Evolutionary conservation across 352 stramenopile genomes (phyloP).

Genomic region (Globisporangium barbulae): DNA sequence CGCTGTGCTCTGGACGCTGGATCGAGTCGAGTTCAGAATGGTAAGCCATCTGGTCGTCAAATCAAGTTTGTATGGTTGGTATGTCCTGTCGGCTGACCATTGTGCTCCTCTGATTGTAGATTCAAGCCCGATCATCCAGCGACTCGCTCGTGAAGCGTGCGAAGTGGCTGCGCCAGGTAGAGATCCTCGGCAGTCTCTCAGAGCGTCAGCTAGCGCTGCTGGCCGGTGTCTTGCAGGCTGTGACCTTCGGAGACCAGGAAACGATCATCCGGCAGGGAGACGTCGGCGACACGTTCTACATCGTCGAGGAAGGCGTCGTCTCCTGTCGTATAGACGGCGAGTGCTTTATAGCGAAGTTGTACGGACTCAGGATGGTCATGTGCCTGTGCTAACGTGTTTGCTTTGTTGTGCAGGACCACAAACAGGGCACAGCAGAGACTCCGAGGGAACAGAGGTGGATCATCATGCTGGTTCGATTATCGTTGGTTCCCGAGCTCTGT

Average conservation of each 20-base stretch:
- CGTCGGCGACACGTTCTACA: slow-evolving; percentile 78
- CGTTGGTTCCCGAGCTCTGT: no score
- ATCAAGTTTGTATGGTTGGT: background rate
- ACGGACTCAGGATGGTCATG: background rate
- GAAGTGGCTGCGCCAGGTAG: slow-evolving; percentile 68
- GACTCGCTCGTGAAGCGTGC: slow-evolving; percentile 72
- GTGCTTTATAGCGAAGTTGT: background rate
- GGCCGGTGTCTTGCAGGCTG: slow-evolving; percentile 55
- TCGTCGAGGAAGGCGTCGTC: slow-evolving; percentile 68
- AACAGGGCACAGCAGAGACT: background rate
- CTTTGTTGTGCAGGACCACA: slow-evolving; percentile 7
- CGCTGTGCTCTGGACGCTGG: slow-evolving; percentile 86
- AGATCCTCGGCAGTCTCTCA: slow-evolving; percentile 66
- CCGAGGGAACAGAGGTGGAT: slow-evolving; percentile 8
- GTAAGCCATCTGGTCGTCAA: slow-evolving; percentile 11
- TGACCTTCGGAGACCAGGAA: slow-evolving; percentile 64
- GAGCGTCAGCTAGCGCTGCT: slow-evolving; percentile 64
- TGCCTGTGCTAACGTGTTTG: background rate
- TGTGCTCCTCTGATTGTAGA: slow-evolving; percentile 20
- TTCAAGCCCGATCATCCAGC: slow-evolving; percentile 71
- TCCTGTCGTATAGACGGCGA: slow-evolving; percentile 55
- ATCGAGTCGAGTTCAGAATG: slow-evolving; percentile 86
- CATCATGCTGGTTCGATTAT: background rate
- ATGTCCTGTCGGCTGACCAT: background rate
- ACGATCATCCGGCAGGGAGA: slow-evolving; percentile 84